Evolutionary conservation across 495 filamentous ascomycete genomes (phyloP), one percentile per base, ranked within the genome.

Genomic region (Penicillium coprophilum): DNA sequence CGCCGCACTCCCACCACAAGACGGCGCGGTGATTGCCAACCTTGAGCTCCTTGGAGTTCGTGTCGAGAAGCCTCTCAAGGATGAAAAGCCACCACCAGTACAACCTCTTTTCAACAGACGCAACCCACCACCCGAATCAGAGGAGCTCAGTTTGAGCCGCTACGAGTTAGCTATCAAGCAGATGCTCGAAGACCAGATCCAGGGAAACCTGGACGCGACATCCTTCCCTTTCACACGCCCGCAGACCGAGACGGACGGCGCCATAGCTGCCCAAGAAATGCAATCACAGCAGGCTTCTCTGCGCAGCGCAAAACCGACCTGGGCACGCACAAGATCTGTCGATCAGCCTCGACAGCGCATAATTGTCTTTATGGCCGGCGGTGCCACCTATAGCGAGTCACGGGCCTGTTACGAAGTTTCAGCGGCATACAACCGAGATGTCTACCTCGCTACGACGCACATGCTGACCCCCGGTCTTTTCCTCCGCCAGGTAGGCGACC

Each of bases 311-410:
- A 96, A 96, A 61, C 94, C 94, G 7, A 94, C 92, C 10, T 98
- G 94, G 94, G 94, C 94, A 8, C 88, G 88, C 47, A 87, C 89
- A 12, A 84, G 90, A 50, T 79, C 85, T 15, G 82, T 84, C 10
- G 82, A 87, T 19, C 92, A 96, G 62, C 91, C 89, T 50, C 83
- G 86, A 44, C 94, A 98, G 71, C 87, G 94, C 40, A 84, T 97
- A 44, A 88, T 98, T 56, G 87, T 97, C 45, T 97, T 97, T 70
- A 88, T 97, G 85, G 93, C 94, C 19, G 94, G 95, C 34, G 94
- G 94, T 39, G 95, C 95, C 7, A 98, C 92, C 3, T 94, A 92
- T 69, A 87, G 88, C 1, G 94, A 98, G 73, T 77, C 88, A 7
- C 85, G 95, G 49, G 80, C 87, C 19, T 97, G 94, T 73, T 97